Conservation (phyloP, 2,329 filamentous ascomycete species). For the Colletotrichum orbiculare region DNA sequence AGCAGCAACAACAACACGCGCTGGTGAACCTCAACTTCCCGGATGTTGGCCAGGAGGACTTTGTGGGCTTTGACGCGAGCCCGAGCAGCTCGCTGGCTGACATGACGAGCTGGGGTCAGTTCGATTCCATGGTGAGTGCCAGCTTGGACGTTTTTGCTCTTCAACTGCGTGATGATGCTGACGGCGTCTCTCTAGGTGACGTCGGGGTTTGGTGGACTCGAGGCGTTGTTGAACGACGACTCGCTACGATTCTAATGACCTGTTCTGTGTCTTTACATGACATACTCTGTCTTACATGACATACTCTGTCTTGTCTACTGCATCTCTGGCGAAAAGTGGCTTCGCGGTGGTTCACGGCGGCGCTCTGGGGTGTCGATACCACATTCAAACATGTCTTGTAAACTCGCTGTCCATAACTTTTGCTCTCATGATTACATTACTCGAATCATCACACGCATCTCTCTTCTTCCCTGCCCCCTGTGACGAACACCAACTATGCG, state of each 20-base stretch:
- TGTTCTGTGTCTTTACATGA: too few species aligned
- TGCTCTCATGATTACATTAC: too few species aligned
- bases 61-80: slow-evolving; percentile 29
- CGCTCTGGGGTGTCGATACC: too few species aligned
- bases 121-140: slow-evolving; percentile 32
- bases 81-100: slow-evolving; percentile 28
- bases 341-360: background rate
- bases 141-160: fast-evolving
- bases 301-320: background rate
- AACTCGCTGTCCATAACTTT: too few species aligned
- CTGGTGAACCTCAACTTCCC: slow-evolving; percentile 16
- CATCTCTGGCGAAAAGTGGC: background rate
- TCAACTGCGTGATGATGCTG: background rate
- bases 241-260: slow-evolving; percentile 17
- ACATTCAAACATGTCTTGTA: too few species aligned
- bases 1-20: slow-evolving; percentile 1
- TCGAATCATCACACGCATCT: background rate
- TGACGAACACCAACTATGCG: background rate
- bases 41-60: slow-evolving; percentile 18
- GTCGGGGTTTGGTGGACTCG: slow-evolving; percentile 29
- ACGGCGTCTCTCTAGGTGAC: slow-evolving; percentile 6
- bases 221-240: slow-evolving; percentile 28
- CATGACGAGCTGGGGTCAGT: slow-evolving; percentile 37
- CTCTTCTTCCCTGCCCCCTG: too few species aligned
- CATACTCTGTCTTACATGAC: too few species aligned